Evolutionary conservation across 2,329 filamentous ascomycete species (phyloP), one percentile per base, ranked within the genome.

Genomic region (Shiraia sp.): DNA sequence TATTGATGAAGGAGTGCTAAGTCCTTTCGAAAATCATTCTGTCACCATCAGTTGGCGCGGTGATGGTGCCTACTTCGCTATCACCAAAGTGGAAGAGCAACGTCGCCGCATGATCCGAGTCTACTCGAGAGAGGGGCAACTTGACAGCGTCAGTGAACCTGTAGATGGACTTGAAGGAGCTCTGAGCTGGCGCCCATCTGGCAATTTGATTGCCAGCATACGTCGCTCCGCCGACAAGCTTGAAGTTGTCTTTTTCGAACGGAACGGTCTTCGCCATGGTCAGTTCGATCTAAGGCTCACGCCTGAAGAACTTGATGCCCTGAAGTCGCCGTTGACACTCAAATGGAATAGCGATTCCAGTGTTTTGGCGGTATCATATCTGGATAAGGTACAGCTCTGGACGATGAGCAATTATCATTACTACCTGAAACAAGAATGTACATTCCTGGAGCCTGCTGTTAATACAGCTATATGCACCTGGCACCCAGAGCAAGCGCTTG

Each of bases 361-460:
- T 1, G 89, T 96, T 1, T 77, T 99, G 32, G 90, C 92, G 5
- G 85, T 96, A n/a, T 77, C 81, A 1, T 82, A 91, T 55, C 75
- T 76, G 23, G 81, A 90, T 51, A 79, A 82, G 41, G 74, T 93
- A n/a, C 93, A 99, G 63, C 75, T 99, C 1, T 99, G 93, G 93
- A 96, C 90, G 1, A 96, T 87, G 79, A 88, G 90, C 14, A 99
- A 99, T 67, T 99, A 99, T 57, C 89, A 97, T 65, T 99, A 93
- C 81, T 97, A 97, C 67, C 77, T 99, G 12, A 99, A 99, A 72
- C 90, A 96, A 66, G 90, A 96, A 64, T 77, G 96, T 6, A 35
- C 38, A 2, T 62, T 65, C 19, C 61, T 63, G 3, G 58, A 61
- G 22, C 26, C 36, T 36, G 39, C 42, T 13, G 17, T 42, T 6